A percentile compares a stretch with the other conserved stretches of the same genome.
phyloP scores from a whole-genome alignment of 1,139 yeast genomes.

The Suhomyces choctaworum region DNA sequence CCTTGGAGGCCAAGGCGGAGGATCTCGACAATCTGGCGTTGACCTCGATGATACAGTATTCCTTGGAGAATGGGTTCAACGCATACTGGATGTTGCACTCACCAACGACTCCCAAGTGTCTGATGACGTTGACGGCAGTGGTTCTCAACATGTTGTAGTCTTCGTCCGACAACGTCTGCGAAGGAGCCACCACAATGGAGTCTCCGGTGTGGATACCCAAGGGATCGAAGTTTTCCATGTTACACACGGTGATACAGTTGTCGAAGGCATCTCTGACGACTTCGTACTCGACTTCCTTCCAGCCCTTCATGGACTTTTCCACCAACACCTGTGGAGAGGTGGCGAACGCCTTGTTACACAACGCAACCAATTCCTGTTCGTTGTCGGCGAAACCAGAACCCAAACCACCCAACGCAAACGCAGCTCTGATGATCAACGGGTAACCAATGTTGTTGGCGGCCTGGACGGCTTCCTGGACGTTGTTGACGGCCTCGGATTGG shows the following conservation, averaged over 20 bases:
- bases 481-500: constrained; percentile 80
- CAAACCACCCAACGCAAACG: constrained; percentile 95
- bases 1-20: constrained; percentile 97
- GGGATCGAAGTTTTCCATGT: constrained; percentile 99
- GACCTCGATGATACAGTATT: constrained; percentile 96
- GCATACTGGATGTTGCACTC: constrained; percentile 99
- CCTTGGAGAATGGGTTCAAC: constrained; percentile 88
- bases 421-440: constrained; percentile 98
- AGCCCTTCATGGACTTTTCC: constrained; percentile 96
- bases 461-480: constrained; percentile 73
- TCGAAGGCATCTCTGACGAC: constrained; percentile 97
- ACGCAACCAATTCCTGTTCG: constrained; percentile 75
- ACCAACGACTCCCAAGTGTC: constrained; percentile 99
- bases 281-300: constrained; percentile 99
- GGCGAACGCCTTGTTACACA: constrained; percentile 92
- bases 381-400: constrained; percentile 98
- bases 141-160: constrained; percentile 98
- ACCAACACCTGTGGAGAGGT: constrained; percentile 94
- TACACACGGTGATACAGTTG: constrained; percentile 98
- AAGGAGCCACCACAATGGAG: constrained; percentile 98
- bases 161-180: constrained; percentile 95
- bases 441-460: constrained; percentile 89
- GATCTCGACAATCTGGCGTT: constrained; percentile 98
- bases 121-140: constrained; percentile 94
- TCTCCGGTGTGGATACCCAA: constrained; percentile 99